Percentiles rank a stretch among this genome's conserved stretches.
phyloP scores from a whole-genome alignment of 768 basidiomycete species.

The Hericium coralloides region DNA sequence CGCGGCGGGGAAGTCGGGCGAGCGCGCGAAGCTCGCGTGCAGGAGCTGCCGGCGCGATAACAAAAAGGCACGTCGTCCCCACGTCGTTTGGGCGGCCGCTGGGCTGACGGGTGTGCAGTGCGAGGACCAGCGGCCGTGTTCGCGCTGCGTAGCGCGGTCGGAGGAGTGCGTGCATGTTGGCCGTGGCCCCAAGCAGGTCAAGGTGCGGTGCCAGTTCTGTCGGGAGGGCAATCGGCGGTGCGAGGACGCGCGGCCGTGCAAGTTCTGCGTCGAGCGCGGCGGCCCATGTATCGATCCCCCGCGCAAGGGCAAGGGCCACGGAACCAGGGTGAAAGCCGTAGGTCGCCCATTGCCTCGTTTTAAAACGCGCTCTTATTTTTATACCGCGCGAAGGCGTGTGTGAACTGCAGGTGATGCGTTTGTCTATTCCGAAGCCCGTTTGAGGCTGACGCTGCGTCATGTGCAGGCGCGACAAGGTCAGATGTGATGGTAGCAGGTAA shows the following conservation, averaged over 20 bases:
- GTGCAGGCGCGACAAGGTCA: conserved; percentile 13
- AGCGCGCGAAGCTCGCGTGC: conserved; percentile 53
- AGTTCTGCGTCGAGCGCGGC: conserved; percentile 36
- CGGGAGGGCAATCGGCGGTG: conserved; percentile 47
- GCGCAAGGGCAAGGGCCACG: conserved; percentile 44
- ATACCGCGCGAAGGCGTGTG: conserved; percentile 13
- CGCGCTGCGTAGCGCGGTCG: conserved; percentile 43
- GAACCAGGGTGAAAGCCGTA: conserved; percentile 53
- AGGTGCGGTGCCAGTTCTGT: conserved; percentile 51
- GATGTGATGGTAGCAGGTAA: conserved; percentile 13
- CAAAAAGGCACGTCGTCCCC: conserved; percentile 39
- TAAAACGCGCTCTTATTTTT: not conserved
- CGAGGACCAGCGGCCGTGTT: conserved; percentile 54
- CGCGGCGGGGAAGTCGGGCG: conserved; percentile 23
- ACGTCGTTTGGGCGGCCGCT: not conserved
- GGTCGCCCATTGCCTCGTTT: conserved; percentile 15
- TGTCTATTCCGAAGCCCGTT: too few species aligned
- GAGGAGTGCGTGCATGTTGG: conserved; percentile 49
- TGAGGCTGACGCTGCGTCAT: too few species aligned
- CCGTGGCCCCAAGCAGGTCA: conserved; percentile 49
- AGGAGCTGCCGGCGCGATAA: conserved; percentile 54
- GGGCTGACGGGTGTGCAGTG: conserved; percentile 29
- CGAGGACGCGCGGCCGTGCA: conserved; percentile 51
- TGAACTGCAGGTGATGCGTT: conserved; percentile 14
- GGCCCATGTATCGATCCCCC: conserved; percentile 41